Evolutionary conservation across 2,329 filamentous ascomycete species (phyloP).

Genomic region (Penicillium italicum): DNA sequence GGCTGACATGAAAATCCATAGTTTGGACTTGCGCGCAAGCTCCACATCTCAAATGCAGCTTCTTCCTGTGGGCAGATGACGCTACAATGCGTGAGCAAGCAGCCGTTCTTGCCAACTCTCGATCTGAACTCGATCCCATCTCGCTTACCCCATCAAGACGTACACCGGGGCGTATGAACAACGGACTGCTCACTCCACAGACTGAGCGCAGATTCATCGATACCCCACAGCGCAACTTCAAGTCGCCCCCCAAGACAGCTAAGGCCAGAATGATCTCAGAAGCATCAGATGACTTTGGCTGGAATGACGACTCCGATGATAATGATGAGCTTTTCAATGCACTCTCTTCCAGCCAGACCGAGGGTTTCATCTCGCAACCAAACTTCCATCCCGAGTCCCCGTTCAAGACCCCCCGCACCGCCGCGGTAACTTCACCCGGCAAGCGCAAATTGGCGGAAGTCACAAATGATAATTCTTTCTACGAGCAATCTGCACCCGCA

Average conservation of each 20-base stretch:
- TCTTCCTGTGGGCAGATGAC: conserved; percentile 61
- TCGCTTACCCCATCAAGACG: conserved; percentile 14
- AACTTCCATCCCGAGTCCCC: conserved; percentile 36
- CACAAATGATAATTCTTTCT: conserved; percentile 3
- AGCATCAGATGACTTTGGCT: conserved; percentile 37
- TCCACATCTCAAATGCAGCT: conserved; percentile 50
- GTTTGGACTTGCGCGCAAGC: conserved; percentile 58
- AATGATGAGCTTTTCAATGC: conserved; percentile 23
- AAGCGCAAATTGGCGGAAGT: conserved; percentile 37
- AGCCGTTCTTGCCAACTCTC: conserved; percentile 49
- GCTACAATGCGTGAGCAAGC: conserved; percentile 53
- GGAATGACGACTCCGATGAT: conserved; percentile 37
- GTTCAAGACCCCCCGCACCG: conserved; percentile 36
- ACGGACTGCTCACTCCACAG: conserved; percentile 35
- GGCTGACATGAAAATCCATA: conserved; percentile 15
- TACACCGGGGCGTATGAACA: background rate
- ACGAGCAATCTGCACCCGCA: background rate
- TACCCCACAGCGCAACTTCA: conserved; percentile 12
- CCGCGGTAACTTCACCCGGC: conserved; percentile 32
- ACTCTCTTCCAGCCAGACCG: conserved; percentile 9
- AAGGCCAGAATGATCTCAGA: conserved; percentile 33
- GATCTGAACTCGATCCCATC: conserved; percentile 40
- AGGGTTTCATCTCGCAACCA: conserved; percentile 25
- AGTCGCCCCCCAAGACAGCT: conserved; percentile 25
- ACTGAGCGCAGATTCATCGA: conserved; percentile 25